Evolutionary conservation across 1,139 yeast genomes (phyloP).

Genomic region (Saccharomycopsis crataegensis): DNA sequence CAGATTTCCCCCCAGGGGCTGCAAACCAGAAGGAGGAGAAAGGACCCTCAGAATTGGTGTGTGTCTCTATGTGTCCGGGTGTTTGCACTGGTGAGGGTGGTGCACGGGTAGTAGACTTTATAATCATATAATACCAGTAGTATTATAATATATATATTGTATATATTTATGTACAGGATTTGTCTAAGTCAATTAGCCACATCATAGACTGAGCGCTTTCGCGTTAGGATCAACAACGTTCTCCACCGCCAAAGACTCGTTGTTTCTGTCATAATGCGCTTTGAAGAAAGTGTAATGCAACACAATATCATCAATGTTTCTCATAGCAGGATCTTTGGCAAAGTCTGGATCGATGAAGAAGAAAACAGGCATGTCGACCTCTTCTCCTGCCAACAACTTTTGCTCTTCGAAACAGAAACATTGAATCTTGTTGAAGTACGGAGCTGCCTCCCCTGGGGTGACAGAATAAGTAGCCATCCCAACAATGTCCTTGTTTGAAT

Average conservation of each 20-base stretch:
- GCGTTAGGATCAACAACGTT: background rate
- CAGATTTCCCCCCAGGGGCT: too few relatives aligned
- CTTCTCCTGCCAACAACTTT: conserved; percentile 89
- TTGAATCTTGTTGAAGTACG: conserved; percentile 92
- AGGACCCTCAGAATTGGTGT: too few relatives aligned
- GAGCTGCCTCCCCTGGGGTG: conserved; percentile 94
- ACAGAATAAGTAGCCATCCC: conserved; percentile 99
- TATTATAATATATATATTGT: too few relatives aligned
- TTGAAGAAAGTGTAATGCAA: conserved; percentile 88
- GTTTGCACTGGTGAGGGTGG: too few relatives aligned
- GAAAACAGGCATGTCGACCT: conserved; percentile 98
- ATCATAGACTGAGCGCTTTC: too few relatives aligned
- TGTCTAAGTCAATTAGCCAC: too few relatives aligned
- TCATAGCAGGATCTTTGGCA: conserved; percentile 89
- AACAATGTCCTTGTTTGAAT: conserved; percentile 79
- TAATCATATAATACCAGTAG: too few relatives aligned
- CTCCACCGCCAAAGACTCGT: conserved; percentile 10
- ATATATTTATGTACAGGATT: too few relatives aligned
- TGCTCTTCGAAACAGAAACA: conserved; percentile 99
- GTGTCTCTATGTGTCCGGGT: too few relatives aligned
- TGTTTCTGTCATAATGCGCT: conserved; percentile 31
- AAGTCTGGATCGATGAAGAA: conserved; percentile 98
- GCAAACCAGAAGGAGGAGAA: too few relatives aligned
- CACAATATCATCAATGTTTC: conserved; percentile 83
- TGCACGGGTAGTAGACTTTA: too few relatives aligned